Conservation (phyloP, 805 yeast species). For the Yarrowia yakushimensis region DNA sequence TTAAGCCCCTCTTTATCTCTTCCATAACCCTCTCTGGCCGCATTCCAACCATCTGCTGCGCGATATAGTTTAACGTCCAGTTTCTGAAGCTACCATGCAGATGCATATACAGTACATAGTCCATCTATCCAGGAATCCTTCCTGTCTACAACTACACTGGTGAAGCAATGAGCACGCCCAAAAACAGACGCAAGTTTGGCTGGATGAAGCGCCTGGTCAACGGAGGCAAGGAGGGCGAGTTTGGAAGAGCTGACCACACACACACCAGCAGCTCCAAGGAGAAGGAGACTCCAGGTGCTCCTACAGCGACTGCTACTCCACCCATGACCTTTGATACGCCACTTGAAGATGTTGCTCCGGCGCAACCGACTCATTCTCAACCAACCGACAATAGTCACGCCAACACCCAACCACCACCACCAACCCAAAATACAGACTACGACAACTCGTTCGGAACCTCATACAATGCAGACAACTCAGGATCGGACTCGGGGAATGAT, state of each 20-base stretch:
- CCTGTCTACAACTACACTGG: background rate
- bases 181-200: constrained; percentile 14
- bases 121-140: too few relatives aligned
- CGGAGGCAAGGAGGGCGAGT: constrained; percentile 12
- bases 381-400: too few relatives aligned
- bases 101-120: background rate
- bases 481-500: background rate
- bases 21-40: background rate
- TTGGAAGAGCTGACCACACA: background rate
- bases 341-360: background rate
- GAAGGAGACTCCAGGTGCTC: background rate
- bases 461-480: background rate
- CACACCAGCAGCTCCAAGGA: background rate
- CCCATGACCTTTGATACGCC: background rate
- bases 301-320: too few relatives aligned
- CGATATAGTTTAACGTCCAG: background rate
- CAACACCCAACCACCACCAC: background rate
- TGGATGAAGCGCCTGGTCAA: constrained; percentile 23
- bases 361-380: background rate
- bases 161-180: constrained; percentile 10
- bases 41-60: constrained; percentile 15
- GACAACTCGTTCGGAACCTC: background rate
- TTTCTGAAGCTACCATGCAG: background rate
- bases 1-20: background rate
- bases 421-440: background rate